Evolutionary conservation across 257 asterid genomes (phyloP).

Genomic region (Thymus mandschuricus): DNA sequence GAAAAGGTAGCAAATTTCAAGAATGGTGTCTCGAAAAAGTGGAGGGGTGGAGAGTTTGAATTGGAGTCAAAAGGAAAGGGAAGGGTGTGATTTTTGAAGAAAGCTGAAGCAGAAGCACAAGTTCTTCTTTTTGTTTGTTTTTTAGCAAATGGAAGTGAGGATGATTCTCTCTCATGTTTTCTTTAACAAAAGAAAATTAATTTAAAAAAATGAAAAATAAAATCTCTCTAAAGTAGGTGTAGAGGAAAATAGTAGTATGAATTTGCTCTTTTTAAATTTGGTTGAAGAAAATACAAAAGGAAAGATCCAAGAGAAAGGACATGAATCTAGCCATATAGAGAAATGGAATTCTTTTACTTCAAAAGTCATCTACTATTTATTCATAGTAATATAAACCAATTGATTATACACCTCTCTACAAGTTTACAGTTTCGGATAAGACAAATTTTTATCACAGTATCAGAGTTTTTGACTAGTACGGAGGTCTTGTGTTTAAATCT

Average conservation of each 20-base stretch:
- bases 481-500: no score
- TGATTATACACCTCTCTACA: no score
- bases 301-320: background rate
- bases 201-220: no score
- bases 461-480: no score
- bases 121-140: conserved; percentile 54
- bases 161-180: background rate
- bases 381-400: no score
- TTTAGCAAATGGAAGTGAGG: background rate
- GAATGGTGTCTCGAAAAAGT: conserved; percentile 58
- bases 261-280: background rate
- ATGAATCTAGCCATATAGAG: background rate
- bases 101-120: conserved; percentile 35
- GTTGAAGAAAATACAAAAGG: background rate
- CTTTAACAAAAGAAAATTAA: no score
- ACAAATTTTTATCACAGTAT: no score
- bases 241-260: no score
- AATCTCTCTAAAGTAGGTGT: no score
- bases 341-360: background rate
- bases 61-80: conserved; percentile 47
- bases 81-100: conserved; percentile 38
- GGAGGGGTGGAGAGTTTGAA: conserved; percentile 24
- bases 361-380: background rate
- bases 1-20: conserved; percentile 50
- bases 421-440: no score